Conservation (phyloP, 768 basidiomycete species). For the Austroboletus eburneus region DNA sequence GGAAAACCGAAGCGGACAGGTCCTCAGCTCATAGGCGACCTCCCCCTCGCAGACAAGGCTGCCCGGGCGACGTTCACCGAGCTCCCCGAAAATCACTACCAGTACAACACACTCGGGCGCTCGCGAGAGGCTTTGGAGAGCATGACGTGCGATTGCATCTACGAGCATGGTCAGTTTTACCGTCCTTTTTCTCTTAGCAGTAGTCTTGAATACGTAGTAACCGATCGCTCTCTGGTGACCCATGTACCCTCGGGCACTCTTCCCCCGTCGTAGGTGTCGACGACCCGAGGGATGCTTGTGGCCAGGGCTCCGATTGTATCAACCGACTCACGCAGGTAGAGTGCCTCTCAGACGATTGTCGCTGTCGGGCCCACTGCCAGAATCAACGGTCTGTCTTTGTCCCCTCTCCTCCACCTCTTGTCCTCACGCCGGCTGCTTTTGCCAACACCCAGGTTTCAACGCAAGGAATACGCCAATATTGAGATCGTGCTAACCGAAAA, state of each 20-base stretch:
- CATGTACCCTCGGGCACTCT: conserved; percentile 16
- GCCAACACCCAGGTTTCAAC: conserved; percentile 66
- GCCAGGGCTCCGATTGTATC: conserved; percentile 88
- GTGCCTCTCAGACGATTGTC: conserved; percentile 87
- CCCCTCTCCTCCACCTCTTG: background rate
- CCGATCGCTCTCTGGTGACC: conserved; percentile 13
- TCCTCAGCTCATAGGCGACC: conserved; percentile 74
- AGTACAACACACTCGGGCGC: conserved; percentile 81
- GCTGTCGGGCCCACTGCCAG: conserved; percentile 74
- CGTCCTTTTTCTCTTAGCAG: conserved; percentile 10
- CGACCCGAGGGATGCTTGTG: conserved; percentile 68
- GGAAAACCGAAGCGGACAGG: conserved; percentile 34
- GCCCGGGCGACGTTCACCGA: conserved; percentile 72
- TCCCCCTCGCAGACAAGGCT: conserved; percentile 70
- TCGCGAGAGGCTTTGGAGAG: conserved; percentile 87
- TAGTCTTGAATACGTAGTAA: conserved; percentile 31
- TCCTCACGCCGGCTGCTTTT: conserved; percentile 3
- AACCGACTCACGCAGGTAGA: conserved; percentile 97
- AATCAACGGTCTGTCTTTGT: conserved; percentile 75
- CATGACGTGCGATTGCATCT: conserved; percentile 93
- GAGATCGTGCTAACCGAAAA: conserved; percentile 91
- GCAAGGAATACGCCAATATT: conserved; percentile 77
- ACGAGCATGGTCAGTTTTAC: conserved; percentile 67
- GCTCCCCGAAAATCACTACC: conserved; percentile 78
- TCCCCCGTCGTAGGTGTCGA: conserved; percentile 48